Evolutionary conservation across 208 protist species (phyloP).

Genomic region (Tritrichomonas foetus): DNA sequence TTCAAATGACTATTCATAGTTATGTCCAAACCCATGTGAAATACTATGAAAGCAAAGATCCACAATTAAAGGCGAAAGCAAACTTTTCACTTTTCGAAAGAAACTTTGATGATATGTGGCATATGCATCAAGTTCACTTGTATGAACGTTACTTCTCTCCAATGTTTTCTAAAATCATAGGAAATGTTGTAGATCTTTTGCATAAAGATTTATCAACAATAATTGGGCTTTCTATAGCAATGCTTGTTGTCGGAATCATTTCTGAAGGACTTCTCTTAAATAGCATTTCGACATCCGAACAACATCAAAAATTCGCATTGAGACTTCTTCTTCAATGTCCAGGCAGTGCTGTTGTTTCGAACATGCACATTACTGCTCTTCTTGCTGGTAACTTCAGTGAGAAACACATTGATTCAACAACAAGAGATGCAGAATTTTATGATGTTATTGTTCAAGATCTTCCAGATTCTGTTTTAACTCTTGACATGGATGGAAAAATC

Average conservation of each 20-base stretch:
- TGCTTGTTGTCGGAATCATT: neutral
- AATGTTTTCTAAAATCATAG: neutral
- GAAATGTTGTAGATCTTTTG: neutral
- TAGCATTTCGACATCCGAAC: neutral
- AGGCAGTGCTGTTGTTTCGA: neutral
- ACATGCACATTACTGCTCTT: neutral
- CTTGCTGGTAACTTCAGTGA: neutral
- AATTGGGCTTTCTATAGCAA: neutral
- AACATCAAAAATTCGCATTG: neutral
- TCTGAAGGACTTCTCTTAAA: neutral
- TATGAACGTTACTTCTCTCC: neutral
- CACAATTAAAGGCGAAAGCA: neutral
- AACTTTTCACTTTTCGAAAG: neutral
- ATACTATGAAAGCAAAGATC: neutral
- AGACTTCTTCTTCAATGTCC: neutral
- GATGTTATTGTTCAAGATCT: neutral
- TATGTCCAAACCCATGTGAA: neutral
- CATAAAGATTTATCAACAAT: neutral
- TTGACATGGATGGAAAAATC: neutral
- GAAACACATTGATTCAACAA: neutral
- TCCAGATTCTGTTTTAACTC: neutral
- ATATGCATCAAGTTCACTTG: neutral
- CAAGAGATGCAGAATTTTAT: neutral
- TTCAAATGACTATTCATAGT: neutral
- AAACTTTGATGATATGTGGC: neutral